phyloP scores from a whole-genome alignment of 495 filamentous ascomycete species.

The Penicillium subrubescens region DNA sequence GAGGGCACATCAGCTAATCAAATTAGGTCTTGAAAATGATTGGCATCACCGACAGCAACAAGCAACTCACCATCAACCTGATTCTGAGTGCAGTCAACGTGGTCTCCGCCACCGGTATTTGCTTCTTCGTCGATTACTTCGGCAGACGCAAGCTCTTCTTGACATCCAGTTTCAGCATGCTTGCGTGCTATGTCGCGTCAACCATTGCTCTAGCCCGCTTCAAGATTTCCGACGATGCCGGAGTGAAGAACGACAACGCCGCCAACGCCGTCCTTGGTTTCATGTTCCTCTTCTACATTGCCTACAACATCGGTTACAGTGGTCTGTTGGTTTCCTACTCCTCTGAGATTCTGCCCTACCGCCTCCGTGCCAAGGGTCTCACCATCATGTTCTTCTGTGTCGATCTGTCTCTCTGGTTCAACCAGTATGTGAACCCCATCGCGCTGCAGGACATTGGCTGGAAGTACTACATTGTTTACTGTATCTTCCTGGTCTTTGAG shows the following conservation, averaged over 20 bases:
- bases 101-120: constrained; percentile 38
- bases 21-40: constrained; percentile 54
- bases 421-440: constrained; percentile 60
- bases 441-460: constrained; percentile 59
- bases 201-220: constrained; percentile 34
- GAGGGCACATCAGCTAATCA: constrained; percentile 21
- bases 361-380: constrained; percentile 68
- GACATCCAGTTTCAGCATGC: constrained; percentile 39
- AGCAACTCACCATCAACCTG: constrained; percentile 39
- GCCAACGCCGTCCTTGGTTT: constrained; percentile 57
- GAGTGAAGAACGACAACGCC: constrained; percentile 17
- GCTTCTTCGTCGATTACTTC: constrained; percentile 43
- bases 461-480: constrained; percentile 67
- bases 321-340: constrained; percentile 65
- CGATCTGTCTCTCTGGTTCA: constrained; percentile 52
- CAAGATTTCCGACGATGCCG: not conserved
- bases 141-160: constrained; percentile 44
- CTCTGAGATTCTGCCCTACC: constrained; percentile 67
- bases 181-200: constrained; percentile 33
- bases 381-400: constrained; percentile 66
- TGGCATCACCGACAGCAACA: constrained; percentile 51
- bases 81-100: constrained; percentile 44
- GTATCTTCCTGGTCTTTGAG: constrained; percentile 60
- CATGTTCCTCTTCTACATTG: constrained; percentile 60
- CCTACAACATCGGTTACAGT: constrained; percentile 62